A percentile compares a stretch with the other conserved stretches of the same genome.
These are phyloP conservation scores for Tuber indicum DNA, from an alignment of 495 filamentous ascomycete genomes.

Conservation along the genomic window DNA sequence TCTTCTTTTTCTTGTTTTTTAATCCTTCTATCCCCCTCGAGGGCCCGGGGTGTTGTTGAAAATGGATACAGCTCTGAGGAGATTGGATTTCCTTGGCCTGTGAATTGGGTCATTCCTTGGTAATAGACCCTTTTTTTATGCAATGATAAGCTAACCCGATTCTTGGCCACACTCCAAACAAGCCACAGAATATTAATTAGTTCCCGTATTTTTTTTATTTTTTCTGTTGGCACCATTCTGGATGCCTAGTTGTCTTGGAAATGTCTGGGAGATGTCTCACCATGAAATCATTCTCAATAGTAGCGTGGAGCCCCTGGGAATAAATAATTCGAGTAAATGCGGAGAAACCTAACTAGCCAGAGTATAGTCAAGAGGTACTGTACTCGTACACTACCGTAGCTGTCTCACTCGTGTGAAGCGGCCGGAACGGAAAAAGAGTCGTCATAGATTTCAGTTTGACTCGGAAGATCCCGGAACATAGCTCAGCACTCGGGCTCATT, in stretches of 20 bases:
- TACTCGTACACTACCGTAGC: too few species aligned
- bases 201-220: background rate
- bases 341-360: background rate
- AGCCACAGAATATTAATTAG: background rate
- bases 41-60: background rate
- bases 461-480: background rate
- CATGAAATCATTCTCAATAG: background rate
- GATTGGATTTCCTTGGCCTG: background rate
- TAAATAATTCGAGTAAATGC: background rate
- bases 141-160: background rate
- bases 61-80: background rate
- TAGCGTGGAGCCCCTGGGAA: background rate
- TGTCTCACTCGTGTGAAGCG: background rate
- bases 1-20: too few species aligned
- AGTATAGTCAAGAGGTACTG: background rate
- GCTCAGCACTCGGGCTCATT: background rate
- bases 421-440: background rate
- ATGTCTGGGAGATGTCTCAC: background rate
- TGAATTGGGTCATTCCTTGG: background rate
- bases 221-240: background rate
- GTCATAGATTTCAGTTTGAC: background rate
- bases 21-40: background rate
- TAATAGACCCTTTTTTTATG: background rate
- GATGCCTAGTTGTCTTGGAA: background rate
- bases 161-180: background rate